These are phyloP conservation scores for Backusella tarrabulga DNA, from an alignment of 192 early-diverging fungal species.

Conservation along the genomic window DNA sequence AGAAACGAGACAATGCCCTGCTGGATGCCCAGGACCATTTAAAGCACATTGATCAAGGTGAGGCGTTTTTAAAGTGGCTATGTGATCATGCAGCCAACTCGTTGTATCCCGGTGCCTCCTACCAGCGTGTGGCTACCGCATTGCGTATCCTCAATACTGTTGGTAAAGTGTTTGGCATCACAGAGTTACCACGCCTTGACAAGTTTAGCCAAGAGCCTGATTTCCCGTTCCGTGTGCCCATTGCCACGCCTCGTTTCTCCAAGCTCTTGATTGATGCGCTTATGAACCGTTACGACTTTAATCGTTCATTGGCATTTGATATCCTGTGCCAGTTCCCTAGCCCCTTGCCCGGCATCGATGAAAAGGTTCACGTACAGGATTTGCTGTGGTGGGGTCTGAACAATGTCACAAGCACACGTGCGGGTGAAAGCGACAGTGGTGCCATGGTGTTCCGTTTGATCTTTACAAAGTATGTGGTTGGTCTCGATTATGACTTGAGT, in stretches of 20 bases:
- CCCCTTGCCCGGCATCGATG: constrained; percentile 56
- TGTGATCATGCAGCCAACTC: constrained; percentile 53
- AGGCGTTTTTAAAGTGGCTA: constrained; percentile 61
- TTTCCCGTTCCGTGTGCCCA: constrained; percentile 56
- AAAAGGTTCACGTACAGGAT: constrained; percentile 41
- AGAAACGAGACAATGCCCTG: constrained; percentile 21
- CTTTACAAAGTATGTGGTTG: constrained; percentile 74
- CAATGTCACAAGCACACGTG: constrained; percentile 63
- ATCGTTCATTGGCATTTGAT: constrained; percentile 67
- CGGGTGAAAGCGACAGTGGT: constrained; percentile 82
- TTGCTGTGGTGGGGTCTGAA: constrained; percentile 62
- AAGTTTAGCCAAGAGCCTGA: constrained; percentile 38
- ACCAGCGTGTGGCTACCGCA: constrained; percentile 63
- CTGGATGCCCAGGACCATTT: constrained; percentile 29
- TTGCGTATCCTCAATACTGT: constrained; percentile 53
- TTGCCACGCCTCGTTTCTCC: constrained; percentile 42
- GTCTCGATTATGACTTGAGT: constrained; percentile 41
- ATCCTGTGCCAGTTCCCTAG: constrained; percentile 69
- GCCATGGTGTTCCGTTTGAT: constrained; percentile 76
- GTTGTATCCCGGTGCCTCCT: constrained; percentile 75
- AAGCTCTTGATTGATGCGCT: constrained; percentile 63
- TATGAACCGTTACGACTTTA: constrained; percentile 73
- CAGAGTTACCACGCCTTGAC: constrained; percentile 44
- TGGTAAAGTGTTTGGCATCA: constrained; percentile 54
- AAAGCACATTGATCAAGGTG: constrained; percentile 43